Percentiles rank a stretch among this genome's conserved stretches.
Conservation (phyloP, 164 flowering plant genomes). For the Platanus orientalis region DNA sequence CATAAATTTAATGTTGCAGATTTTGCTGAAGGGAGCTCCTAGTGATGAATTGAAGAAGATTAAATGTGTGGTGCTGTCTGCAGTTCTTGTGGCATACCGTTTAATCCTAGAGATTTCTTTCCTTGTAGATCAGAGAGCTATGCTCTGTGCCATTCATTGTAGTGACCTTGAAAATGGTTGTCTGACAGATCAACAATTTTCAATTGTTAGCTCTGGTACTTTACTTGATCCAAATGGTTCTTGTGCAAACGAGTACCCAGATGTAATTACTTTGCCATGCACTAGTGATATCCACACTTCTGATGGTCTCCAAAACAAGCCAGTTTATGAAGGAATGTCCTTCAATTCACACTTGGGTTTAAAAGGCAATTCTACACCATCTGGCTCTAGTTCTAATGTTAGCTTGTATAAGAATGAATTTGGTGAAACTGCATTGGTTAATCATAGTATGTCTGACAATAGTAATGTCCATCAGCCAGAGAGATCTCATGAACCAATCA, state of each 20-base stretch:
- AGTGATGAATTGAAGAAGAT: slow-evolving; percentile 79
- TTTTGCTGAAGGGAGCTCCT: slow-evolving; percentile 84
- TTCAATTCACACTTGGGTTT: neutral
- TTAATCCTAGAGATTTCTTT: slow-evolving; percentile 78
- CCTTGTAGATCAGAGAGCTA: slow-evolving; percentile 69
- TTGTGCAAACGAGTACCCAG: slow-evolving; percentile 17
- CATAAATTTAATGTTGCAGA: slow-evolving; percentile 38
- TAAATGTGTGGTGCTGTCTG: slow-evolving; percentile 64
- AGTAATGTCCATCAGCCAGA: neutral
- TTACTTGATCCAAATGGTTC: slow-evolving; percentile 10
- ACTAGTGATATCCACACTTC: slow-evolving; percentile 29
- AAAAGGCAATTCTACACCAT: neutral
- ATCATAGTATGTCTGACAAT: neutral
- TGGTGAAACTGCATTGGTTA: neutral
- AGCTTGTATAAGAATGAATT: neutral
- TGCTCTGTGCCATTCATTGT: slow-evolving; percentile 50
- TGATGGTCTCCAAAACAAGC: neutral
- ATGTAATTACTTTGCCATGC: slow-evolving; percentile 13
- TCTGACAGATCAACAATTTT: slow-evolving; percentile 14
- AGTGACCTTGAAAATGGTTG: slow-evolving; percentile 20
- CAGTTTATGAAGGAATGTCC: neutral
- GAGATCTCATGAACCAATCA: neutral
- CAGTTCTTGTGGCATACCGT: slow-evolving; percentile 79
- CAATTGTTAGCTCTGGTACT: slow-evolving; percentile 15
- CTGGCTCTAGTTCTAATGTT: neutral